Evolutionary conservation across 345 rosid genomes (phyloP).

Genomic region (Rubroshorea leprosula): DNA sequence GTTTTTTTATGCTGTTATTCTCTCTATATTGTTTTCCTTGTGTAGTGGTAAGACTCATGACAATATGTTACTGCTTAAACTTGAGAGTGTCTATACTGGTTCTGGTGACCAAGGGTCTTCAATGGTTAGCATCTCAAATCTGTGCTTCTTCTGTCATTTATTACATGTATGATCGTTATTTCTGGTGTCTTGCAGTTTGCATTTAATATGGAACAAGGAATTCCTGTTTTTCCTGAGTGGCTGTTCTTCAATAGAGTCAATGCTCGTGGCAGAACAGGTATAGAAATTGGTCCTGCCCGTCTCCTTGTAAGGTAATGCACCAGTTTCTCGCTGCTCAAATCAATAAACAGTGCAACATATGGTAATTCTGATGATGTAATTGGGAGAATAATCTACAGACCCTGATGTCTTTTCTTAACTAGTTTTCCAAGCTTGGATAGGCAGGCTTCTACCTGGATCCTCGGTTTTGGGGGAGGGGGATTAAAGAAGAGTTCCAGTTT

Average conservation of each 20-base stretch:
- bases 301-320: constrained; percentile 56
- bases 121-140: constrained; percentile 50
- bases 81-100: constrained; percentile 84
- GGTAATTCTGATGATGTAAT: not conserved
- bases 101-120: constrained; percentile 90
- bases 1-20: not conserved
- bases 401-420: not conserved
- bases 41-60: constrained; percentile 82
- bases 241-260: constrained; percentile 79
- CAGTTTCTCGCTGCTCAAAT: not conserved
- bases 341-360: not conserved
- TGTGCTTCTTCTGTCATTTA: constrained; percentile 4
- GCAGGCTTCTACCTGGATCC: constrained; percentile 8
- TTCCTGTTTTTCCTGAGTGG: constrained; percentile 85
- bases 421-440: not conserved
- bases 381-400: constrained; percentile 1
- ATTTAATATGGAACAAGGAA: constrained; percentile 88
- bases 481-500: no score
- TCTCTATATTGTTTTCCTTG: constrained; percentile 20
- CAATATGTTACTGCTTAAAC: constrained; percentile 66
- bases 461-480: no score
- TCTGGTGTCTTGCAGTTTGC: constrained; percentile 51
- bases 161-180: constrained; percentile 10
- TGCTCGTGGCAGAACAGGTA: constrained; percentile 75
- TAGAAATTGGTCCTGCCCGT: constrained; percentile 71